Base-by-base conservation (phyloP, 768 basidiomycete genomes). In the Amanita thiersii region DNA sequence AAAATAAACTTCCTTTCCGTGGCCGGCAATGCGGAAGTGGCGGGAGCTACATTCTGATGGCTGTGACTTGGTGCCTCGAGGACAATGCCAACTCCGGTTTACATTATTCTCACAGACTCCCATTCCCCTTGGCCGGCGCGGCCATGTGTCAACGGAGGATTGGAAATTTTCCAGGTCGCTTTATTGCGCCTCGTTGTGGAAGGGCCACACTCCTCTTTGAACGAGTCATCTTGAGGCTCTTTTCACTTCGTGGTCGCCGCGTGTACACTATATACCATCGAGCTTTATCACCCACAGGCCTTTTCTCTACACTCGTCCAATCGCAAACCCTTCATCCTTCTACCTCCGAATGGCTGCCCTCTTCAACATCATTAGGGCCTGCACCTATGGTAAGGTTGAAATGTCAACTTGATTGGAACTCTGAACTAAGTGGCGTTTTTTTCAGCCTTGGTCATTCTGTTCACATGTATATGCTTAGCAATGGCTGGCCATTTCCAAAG, bases 401-500 rank as follows among this genome's bases (percentile, higher is more conserved):
- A 12, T 53, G 12, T 41, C 32, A 9, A 23, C 52, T 37, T 38
- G 42, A 40, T 33, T 33, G 14, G 31, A 26, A n/a, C 21, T 18
- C 10, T 34, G 29, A 20, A 38, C 38, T 12, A 38, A 17, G 14
- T 21, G 28, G 42, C 52, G 18, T 24, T 19, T 25, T 40, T 7
- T 23, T 8, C 44, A 89, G 86, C 66, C 52, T 63, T 75, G 32
- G 75, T 86, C 30, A 59, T 89, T 38, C 58, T 80, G 45, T 89
- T 84, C 72, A 85, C 84, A 15, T 60, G 83, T 47, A 80, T 90
- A 51, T 86, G 82, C 53, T 65, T 90, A 47, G 84, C 75, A 45
- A 80, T 90, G 64, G 83, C 85, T 38, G 81, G 70, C 26, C 82
- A 86, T 54, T 86, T 90, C 54, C 77, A 85, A 57, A 66, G 65